phyloP scores from a whole-genome alignment of 2,329 filamentous ascomycete genomes.

The Botrytis tulipae region DNA sequence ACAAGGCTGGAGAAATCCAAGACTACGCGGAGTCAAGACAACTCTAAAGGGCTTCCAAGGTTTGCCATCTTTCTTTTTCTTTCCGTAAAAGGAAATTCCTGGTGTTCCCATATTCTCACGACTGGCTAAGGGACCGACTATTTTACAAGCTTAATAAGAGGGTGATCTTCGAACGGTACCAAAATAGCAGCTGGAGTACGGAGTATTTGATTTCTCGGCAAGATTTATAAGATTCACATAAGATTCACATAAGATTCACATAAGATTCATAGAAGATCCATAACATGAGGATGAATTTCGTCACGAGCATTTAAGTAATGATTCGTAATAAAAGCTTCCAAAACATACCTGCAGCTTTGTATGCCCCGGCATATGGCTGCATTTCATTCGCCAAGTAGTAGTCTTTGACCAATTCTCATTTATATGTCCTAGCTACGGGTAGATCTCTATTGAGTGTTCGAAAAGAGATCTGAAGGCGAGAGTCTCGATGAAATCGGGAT shows the following conservation, averaged over 20 bases:
- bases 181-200: neutral
- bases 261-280: neutral
- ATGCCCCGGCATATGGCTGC: neutral
- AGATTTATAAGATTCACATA: neutral
- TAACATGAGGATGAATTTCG: neutral
- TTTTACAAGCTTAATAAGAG: neutral
- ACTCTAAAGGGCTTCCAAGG: too few relatives aligned
- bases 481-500: neutral
- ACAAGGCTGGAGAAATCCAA: neutral
- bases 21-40: neutral
- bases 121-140: neutral
- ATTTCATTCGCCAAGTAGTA: neutral
- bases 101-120: neutral
- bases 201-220: neutral
- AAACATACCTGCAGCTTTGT: neutral
- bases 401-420: neutral
- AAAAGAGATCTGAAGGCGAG: neutral
- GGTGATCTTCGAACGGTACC: neutral
- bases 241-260: too few relatives aligned
- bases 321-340: neutral
- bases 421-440: neutral
- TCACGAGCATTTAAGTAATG: neutral
- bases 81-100: neutral
- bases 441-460: neutral
- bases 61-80: neutral